Evolutionary conservation across 2,329 filamentous ascomycete species (phyloP).

Genomic region (Cyphellophora europaea): DNA sequence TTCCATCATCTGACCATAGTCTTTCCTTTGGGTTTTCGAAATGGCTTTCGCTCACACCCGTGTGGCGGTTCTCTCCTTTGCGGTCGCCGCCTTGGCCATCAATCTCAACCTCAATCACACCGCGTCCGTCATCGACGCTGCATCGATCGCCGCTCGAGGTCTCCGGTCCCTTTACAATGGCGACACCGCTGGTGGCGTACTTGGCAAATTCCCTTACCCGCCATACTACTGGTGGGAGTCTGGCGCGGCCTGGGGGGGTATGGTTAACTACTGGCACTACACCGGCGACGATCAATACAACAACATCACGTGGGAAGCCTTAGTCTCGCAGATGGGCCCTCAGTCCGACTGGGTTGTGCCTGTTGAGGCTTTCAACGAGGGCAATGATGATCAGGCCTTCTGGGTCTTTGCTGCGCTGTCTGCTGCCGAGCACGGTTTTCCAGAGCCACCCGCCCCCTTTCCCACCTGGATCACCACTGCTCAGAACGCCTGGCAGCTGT

Average conservation of each 20-base stretch:
- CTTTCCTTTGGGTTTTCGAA: too few relatives aligned
- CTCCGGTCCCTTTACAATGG: slow-evolving; percentile 46
- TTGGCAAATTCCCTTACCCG: slow-evolving; percentile 55
- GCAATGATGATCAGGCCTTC: slow-evolving; percentile 64
- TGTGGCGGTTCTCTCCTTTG: too few relatives aligned
- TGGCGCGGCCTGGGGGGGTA: slow-evolving; percentile 56
- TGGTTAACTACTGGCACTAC: slow-evolving; percentile 62
- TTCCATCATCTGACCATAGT: too few relatives aligned
- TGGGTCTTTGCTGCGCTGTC: slow-evolving; percentile 61
- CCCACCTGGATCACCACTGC: slow-evolving; percentile 42
- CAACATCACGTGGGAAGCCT: slow-evolving; percentile 47
- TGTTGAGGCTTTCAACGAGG: slow-evolving; percentile 20
- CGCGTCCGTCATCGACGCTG: slow-evolving; percentile 36
- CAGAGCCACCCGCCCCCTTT: slow-evolving; percentile 39
- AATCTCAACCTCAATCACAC: slow-evolving; percentile 21
- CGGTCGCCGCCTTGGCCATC: slow-evolving; percentile 16
- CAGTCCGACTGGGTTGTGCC: slow-evolving; percentile 52
- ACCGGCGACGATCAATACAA: slow-evolving; percentile 56
- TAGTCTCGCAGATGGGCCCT: slow-evolving; percentile 52
- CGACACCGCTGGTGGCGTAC: slow-evolving; percentile 40
- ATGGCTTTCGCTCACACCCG: too few relatives aligned
- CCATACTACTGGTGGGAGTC: slow-evolving; percentile 61
- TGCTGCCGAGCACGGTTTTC: slow-evolving; percentile 56
- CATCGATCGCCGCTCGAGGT: slow-evolving; percentile 33
- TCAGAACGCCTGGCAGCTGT: slow-evolving; percentile 63